Percentiles rank a stretch among this genome's conserved stretches.
Evolutionary conservation across 352 stramenopile genomes (phyloP).

Genomic region (Globisporangium splendens): DNA sequence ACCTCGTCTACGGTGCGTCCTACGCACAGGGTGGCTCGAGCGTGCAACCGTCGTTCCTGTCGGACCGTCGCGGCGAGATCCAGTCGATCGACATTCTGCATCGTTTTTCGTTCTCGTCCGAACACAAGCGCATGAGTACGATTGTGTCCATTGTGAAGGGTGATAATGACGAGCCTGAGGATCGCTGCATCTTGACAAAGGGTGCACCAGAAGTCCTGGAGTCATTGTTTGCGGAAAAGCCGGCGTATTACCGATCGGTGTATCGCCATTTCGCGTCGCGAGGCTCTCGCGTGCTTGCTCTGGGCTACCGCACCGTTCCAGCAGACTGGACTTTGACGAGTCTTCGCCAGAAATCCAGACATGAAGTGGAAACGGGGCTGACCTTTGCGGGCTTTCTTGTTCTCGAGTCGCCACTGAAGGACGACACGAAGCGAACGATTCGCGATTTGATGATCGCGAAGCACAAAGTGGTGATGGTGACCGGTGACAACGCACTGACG

Average conservation of each 20-base stretch:
- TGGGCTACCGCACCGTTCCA: slow-evolving; percentile 71
- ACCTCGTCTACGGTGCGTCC: slow-evolving; percentile 21
- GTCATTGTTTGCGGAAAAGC: slow-evolving; percentile 65
- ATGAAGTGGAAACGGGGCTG: slow-evolving; percentile 79
- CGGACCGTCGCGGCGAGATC: slow-evolving; percentile 22
- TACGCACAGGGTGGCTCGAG: slow-evolving; percentile 5
- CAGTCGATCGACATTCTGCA: slow-evolving; percentile 63
- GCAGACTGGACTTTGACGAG: slow-evolving; percentile 20
- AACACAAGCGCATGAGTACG: slow-evolving; percentile 91
- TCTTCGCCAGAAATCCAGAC: slow-evolving; percentile 23
- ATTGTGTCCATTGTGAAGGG: slow-evolving; percentile 46
- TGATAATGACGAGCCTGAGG: slow-evolving; percentile 28
- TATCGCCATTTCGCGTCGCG: slow-evolving; percentile 43
- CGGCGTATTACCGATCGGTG: slow-evolving; percentile 50
- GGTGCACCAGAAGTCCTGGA: slow-evolving; percentile 91
- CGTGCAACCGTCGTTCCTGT: slow-evolving; percentile 30
- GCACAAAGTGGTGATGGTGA: slow-evolving; percentile 92
- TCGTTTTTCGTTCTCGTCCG: slow-evolving; percentile 87
- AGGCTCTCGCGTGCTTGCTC: slow-evolving; percentile 78
- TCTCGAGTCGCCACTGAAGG: slow-evolving; percentile 92
- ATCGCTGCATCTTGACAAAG: slow-evolving; percentile 82
- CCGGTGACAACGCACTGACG: slow-evolving; percentile 92
- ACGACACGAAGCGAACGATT: slow-evolving; percentile 84
- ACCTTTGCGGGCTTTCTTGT: slow-evolving; percentile 92
- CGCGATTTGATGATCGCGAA: slow-evolving; percentile 70